Evolutionary conservation across 352 stramenopile species (phyloP).

Genomic region (Blastocystis hominis): DNA sequence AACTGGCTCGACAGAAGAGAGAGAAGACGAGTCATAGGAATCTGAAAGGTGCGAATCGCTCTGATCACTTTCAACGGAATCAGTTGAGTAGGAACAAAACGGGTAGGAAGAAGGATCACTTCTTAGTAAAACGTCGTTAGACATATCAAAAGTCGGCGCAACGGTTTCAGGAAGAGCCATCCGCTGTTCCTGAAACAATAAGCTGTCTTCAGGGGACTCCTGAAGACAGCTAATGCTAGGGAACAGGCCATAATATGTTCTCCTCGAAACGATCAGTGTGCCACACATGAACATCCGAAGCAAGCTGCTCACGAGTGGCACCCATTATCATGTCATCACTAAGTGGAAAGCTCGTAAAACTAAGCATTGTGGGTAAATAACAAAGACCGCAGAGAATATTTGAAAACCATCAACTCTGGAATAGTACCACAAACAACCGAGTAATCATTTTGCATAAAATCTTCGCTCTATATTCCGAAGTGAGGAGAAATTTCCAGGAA

Average conservation of each 20-base stretch:
- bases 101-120: neutral
- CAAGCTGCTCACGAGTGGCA: neutral
- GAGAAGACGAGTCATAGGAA: neutral
- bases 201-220: constrained; percentile 14
- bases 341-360: neutral
- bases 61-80: neutral
- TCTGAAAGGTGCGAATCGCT: neutral
- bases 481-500: neutral
- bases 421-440: neutral
- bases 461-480: neutral
- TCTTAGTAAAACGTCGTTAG: neutral
- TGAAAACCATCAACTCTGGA: neutral
- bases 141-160: neutral
- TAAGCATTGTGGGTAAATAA: neutral
- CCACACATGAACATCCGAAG: neutral
- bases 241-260: neutral
- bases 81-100: neutral
- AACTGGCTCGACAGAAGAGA: neutral
- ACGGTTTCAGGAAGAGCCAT: neutral
- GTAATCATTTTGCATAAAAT: neutral
- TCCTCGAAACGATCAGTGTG: neutral
- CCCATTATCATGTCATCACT: neutral
- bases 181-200: neutral
- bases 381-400: neutral
- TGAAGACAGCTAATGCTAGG: constrained; percentile 41